Evolutionary conservation across 768 basidiomycete species (phyloP).

Genomic region (Mycena polygramma): DNA sequence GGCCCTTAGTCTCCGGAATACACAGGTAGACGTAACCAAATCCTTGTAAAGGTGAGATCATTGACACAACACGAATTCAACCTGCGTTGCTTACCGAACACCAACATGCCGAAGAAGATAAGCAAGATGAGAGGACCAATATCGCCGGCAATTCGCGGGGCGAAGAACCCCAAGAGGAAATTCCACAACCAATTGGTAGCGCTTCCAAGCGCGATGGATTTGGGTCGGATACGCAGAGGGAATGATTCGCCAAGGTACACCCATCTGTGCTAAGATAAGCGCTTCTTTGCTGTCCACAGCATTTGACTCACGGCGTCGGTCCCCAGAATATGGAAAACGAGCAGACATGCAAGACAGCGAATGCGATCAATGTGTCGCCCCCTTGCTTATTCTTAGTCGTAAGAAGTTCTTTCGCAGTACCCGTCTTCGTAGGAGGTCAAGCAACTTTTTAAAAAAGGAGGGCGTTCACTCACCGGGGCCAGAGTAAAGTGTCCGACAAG

Average conservation of each 20-base stretch:
- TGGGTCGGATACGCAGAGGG: conserved; percentile 84
- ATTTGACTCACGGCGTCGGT: conserved; percentile 64
- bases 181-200: conserved; percentile 81
- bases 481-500: conserved; percentile 79
- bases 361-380: conserved; percentile 75
- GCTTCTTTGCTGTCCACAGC: background rate
- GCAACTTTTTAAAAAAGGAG: background rate
- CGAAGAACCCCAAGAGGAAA: conserved; percentile 80
- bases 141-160: conserved; percentile 71
- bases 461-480: conserved; percentile 53
- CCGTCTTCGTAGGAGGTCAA: conserved; percentile 34
- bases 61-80: background rate
- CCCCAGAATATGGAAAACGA: conserved; percentile 84
- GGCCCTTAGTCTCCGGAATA: conserved; percentile 86
- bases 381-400: conserved; percentile 71
- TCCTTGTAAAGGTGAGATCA: conserved; percentile 39
- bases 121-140: conserved; percentile 83
- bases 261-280: conserved; percentile 54
- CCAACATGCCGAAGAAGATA: conserved; percentile 82
- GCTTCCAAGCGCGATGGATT: conserved; percentile 83
- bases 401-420: conserved; percentile 60
- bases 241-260: conserved; percentile 86
- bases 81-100: conserved; percentile 55
- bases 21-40: conserved; percentile 80
- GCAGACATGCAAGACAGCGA: conserved; percentile 83